phyloP scores from a whole-genome alignment of 208 protist genomes.

The Vickermania spadyakhi region DNA sequence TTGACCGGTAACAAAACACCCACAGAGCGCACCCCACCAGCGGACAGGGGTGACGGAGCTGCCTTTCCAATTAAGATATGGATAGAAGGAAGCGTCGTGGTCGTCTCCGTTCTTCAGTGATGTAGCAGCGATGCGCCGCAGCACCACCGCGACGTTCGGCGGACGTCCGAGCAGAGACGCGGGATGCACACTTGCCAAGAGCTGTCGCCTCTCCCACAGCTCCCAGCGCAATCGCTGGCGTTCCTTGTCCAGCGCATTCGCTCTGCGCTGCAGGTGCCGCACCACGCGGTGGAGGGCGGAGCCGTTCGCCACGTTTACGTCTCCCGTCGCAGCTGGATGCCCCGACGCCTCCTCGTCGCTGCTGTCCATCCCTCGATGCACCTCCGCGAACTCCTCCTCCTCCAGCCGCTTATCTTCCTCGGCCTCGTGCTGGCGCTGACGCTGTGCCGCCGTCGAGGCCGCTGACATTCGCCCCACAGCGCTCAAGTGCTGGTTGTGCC shows the following conservation, averaged over 20 bases:
- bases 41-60: slow-evolving; percentile 14
- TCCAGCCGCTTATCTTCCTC: slow-evolving; percentile 47
- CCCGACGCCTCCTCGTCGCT: neutral
- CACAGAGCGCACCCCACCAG: neutral
- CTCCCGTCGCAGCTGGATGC: neutral
- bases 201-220: slow-evolving; percentile 46
- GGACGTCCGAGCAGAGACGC: slow-evolving; percentile 35
- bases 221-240: slow-evolving; percentile 45
- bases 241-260: slow-evolving; percentile 49
- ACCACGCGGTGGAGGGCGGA: slow-evolving; percentile 34
- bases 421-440: slow-evolving; percentile 14
- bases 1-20: neutral
- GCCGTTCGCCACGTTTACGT: slow-evolving; percentile 36
- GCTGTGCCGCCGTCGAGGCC: neutral
- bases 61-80: slow-evolving; percentile 6
- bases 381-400: slow-evolving; percentile 62
- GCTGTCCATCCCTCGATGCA: slow-evolving; percentile 21
- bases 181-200: slow-evolving; percentile 30
- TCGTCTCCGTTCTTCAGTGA: neutral
- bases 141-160: slow-evolving; percentile 24
- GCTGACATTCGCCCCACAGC: too few relatives aligned
- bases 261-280: slow-evolving; percentile 14
- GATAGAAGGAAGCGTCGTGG: neutral
- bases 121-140: slow-evolving; percentile 5
- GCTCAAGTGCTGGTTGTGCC: too few relatives aligned